phyloP scores from a whole-genome alignment of 2,329 filamentous ascomycete genomes.

The Aspergillus amoenus region DNA sequence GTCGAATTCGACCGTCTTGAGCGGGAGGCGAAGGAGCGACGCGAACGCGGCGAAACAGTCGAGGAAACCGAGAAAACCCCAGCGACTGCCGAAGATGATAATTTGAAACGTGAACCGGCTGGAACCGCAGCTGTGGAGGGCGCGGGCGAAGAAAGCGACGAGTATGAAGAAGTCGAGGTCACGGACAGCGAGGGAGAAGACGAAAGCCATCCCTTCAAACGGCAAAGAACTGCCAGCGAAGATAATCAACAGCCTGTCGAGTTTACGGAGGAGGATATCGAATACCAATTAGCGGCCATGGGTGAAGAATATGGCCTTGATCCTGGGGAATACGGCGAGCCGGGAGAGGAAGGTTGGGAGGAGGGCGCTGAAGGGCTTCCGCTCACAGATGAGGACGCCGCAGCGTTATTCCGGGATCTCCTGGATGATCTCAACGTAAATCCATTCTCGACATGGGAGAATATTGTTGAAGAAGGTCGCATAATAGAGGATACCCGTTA shows the following conservation, averaged over 20 bases:
- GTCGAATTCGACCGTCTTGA: constrained; percentile 69
- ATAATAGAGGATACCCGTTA: constrained; percentile 86
- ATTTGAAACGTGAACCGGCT: constrained; percentile 10
- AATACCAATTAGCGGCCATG: constrained; percentile 87
- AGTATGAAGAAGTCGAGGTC: constrained; percentile 77
- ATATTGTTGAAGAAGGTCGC: constrained; percentile 75
- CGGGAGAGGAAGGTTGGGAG: constrained; percentile 58
- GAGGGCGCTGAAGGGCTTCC: constrained; percentile 70
- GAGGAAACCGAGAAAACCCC: constrained; percentile 19
- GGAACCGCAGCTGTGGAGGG: constrained; percentile 29
- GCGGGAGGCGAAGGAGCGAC: constrained; percentile 56
- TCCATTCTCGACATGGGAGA: constrained; percentile 91
- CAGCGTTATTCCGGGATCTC: constrained; percentile 77
- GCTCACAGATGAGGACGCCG: constrained; percentile 73
- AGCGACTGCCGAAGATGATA: constrained; percentile 10
- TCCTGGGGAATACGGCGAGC: constrained; percentile 71
- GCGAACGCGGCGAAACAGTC: not conserved
- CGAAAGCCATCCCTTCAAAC: constrained; percentile 55
- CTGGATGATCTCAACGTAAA: constrained; percentile 79
- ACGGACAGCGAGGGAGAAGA: constrained; percentile 58
- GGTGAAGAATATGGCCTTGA: constrained; percentile 79
- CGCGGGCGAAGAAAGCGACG: constrained; percentile 59
- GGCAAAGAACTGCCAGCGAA: constrained; percentile 54
- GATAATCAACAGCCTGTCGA: constrained; percentile 59
- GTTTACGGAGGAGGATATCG: constrained; percentile 92